Evolutionary conservation across 257 asterid genomes (phyloP).

Genomic region (Rehmannia glutinosa): DNA sequence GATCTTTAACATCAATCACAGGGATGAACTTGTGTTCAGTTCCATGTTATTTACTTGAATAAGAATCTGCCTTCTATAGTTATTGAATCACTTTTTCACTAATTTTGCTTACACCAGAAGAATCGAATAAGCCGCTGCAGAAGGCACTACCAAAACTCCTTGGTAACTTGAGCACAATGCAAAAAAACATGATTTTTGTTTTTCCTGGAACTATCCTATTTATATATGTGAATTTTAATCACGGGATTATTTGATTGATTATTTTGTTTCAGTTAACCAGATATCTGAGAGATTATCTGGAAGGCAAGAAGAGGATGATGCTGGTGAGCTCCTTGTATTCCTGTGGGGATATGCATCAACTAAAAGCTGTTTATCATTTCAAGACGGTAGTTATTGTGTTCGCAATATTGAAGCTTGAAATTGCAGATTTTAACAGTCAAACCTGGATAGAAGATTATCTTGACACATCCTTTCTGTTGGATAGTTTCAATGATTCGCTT

Average conservation of each 20-base stretch:
- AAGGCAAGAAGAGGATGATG: slow-evolving; percentile 97
- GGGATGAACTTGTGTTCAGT: slow-evolving; percentile 6
- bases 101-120: slow-evolving; percentile 97
- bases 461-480: slow-evolving; percentile 78
- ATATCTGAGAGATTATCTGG: slow-evolving; percentile 82
- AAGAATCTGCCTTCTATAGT: slow-evolving; percentile 1
- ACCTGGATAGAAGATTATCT: slow-evolving; percentile 84
- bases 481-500: slow-evolving; percentile 88
- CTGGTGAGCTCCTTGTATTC: slow-evolving; percentile 50
- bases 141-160: slow-evolving; percentile 89
- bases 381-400: neutral
- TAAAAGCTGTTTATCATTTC: neutral
- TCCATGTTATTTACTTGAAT: slow-evolving; percentile 10
- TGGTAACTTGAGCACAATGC: slow-evolving; percentile 57
- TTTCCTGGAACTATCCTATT: neutral
- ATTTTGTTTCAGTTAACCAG: slow-evolving; percentile 68
- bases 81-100: slow-evolving; percentile 17
- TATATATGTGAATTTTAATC: neutral
- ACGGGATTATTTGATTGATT: slow-evolving; percentile 13
- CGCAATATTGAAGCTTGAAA: slow-evolving; percentile 2
- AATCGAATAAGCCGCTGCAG: slow-evolving; percentile 67
- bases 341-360: neutral
- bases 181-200: no score
- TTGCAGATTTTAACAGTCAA: slow-evolving; percentile 82
- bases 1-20: neutral